A percentile compares a stretch with the other conserved stretches of the same genome.
Conservation (phyloP, 345 rosid species). For the Turritis glabra region DNA sequence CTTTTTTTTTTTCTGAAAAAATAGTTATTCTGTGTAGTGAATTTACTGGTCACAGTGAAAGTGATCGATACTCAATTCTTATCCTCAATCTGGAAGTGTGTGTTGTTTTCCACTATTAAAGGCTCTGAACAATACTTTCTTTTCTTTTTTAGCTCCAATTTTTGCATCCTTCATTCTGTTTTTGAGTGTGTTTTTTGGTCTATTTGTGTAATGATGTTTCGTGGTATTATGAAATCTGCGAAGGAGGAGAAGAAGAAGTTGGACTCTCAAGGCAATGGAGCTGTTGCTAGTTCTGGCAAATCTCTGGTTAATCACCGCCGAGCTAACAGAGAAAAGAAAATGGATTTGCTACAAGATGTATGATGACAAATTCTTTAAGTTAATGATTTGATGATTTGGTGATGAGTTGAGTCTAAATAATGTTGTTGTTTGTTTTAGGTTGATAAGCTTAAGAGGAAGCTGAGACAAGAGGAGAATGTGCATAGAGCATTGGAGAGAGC, state of each 20-base stretch:
- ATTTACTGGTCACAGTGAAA: conserved; percentile 37
- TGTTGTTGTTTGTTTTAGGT: conserved; percentile 50
- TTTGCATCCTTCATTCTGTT: conserved; percentile 4
- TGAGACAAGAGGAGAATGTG: conserved; percentile 93
- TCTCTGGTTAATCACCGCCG: conserved; percentile 54
- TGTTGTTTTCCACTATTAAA: conserved; percentile 48
- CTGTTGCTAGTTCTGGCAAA: conserved; percentile 43
- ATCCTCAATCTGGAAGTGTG: conserved; percentile 46
- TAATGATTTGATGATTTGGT: not conserved
- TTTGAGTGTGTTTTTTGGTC: not conserved
- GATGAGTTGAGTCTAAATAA: not conserved
- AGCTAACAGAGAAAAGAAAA: conserved; percentile 71
- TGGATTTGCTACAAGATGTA: conserved; percentile 90
- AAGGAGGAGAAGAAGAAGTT: conserved; percentile 52
- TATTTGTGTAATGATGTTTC: conserved; percentile 29
- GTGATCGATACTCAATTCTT: conserved; percentile 45
- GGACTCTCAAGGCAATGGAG: conserved; percentile 52
- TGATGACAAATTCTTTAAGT: conserved; percentile 2
- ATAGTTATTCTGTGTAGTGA: conserved; percentile 11
- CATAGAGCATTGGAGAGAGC: conserved; percentile 97
- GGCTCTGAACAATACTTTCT: conserved; percentile 59
- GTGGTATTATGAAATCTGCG: conserved; percentile 33
- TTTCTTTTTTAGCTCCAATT: conserved; percentile 20
- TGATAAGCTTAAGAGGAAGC: conserved; percentile 92
- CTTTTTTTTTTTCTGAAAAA: not conserved